Evolutionary conservation across 2,329 filamentous ascomycete species (phyloP), one percentile per base, ranked within the genome.

Genomic region (Metarhizium robertsii): DNA sequence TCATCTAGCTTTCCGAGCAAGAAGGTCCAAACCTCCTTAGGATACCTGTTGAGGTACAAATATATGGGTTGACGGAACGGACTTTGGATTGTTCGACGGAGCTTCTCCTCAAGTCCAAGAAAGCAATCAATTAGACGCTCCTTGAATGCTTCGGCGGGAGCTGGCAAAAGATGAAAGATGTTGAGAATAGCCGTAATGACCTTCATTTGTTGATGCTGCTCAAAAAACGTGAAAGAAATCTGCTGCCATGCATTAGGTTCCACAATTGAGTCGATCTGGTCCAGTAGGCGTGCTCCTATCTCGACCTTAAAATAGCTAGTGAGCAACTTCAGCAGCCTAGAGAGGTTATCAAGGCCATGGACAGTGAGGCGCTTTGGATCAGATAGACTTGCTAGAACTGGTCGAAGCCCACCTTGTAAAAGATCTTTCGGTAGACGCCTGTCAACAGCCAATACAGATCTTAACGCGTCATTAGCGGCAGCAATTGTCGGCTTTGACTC

Each of bases 231-330:
- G 70, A 99, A 99, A 0, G 92, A 96, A 2, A 94, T 89, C 65
- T 92, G 90, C 68, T 97, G 92, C 61, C 97, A 75, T 14, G 84
- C 80, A 53, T 77, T 79, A 2, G 88, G 81, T 57, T 96, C 91
- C 1, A 92, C 92, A 60, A 99, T 91, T 11, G 86, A 83, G 66
- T 92, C 92, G 71, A 96, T 87, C 64, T 99, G 94, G 60, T 97
- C 92, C 10, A 99, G 78, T n/a, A 99, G 74, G 29, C 94, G 84
- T 25, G 90, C 83, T 6, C 94, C 95, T 54, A 99, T 99, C 68
- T 99, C 94, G 1, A 97, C 92, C 72, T 99, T 99, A 73, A 99
- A 99, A 69, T 99, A 99, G 57, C 94, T 97, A 0, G 92, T 99
- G 18, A 99, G 77, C 2, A 99, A 78, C 60, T 94, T 92, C 58